phyloP scores from a whole-genome alignment of 2,329 filamentous ascomycete species.

The Truncatella angustata region DNA sequence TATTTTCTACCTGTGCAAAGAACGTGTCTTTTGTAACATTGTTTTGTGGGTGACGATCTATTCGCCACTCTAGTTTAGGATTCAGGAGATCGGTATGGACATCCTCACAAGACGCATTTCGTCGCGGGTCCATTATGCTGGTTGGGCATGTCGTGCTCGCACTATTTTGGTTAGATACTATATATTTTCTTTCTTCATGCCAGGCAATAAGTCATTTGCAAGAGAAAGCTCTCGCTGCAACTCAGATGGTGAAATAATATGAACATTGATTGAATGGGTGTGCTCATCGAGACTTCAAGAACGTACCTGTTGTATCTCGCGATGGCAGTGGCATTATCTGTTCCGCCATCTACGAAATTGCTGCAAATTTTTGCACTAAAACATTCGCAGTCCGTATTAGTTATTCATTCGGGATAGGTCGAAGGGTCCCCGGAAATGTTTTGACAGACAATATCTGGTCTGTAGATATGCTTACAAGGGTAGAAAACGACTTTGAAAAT shows the following conservation, averaged over 20 bases:
- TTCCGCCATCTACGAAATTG: slow-evolving; percentile 6
- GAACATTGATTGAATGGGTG: background rate
- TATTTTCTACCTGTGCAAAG: slow-evolving; percentile 20
- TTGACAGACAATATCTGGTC: no score
- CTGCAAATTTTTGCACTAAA: slow-evolving; percentile 14
- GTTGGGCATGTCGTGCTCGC: background rate
- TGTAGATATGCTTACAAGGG: no score
- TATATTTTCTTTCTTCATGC: slow-evolving; percentile 17
- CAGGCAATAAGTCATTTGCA: no score
- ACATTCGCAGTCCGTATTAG: no score
- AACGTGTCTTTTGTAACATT: slow-evolving; percentile 19
- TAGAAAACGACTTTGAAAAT: no score
- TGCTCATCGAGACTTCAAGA: background rate
- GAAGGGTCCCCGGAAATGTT: no score
- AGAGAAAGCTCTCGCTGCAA: no score
- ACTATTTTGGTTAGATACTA: background rate
- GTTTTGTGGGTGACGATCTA: slow-evolving; percentile 18
- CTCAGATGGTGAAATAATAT: background rate
- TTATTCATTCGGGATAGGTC: no score
- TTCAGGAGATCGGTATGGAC: slow-evolving; percentile 14
- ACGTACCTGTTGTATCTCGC: slow-evolving; percentile 20
- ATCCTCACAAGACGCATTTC: slow-evolving; percentile 14
- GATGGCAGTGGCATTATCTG: slow-evolving; percentile 22
- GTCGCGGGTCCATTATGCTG: background rate
- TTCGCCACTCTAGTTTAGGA: slow-evolving; percentile 17